Base-by-base conservation (phyloP, 257 asterid species). In the Haberlea rhodopensis region DNA sequence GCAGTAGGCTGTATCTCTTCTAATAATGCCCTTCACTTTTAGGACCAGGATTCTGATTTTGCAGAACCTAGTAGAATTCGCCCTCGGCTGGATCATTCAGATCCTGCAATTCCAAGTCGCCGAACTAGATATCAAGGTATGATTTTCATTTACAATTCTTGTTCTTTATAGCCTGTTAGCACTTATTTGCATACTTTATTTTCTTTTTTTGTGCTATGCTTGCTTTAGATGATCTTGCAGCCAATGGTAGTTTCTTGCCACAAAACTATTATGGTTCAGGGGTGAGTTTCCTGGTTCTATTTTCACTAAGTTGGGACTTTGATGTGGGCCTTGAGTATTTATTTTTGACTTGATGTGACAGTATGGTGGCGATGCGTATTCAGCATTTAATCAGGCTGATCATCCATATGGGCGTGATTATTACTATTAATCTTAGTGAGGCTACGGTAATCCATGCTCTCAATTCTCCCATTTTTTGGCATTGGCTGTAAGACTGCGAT, bases 51-150 rank as follows among this genome's bases (percentile, higher is more conserved):
- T 67, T 76, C 81, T 5, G 87, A 74, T 61, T 72, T 75, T 57
- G 60, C 65, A 54, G 87, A 76, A 73, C 82, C 90, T 32, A 79
- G 79, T 75, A 60, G 80, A 31, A 78, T 59, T 60, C 85, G 82
- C 45, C 74, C 84, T 66, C 80, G 84, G 61, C 69, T 79, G 69
- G 85, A 81, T 29, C 74, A 71, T 55, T 53, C 82, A 27, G 79
- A 76, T 23, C 60, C 82, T 65, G 73, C 80, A 59, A 66, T 65
- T 70, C 62, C 87, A 56, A 58, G 51, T 67, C 78, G 53, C 54
- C 79, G 78, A 56, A 68, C 63, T 58, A 77, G 72, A 66, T 75
- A 73, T 52, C 75, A 65, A 69, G 84, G 85, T 81, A 66, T 66
- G 73, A 25, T 31, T 48, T 60, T 67, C 15, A 11, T 45, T 29